Evolutionary conservation across 129 eudicot genomes (phyloP), one percentile per base, ranked within the genome.

Genomic region (Escallonia herrerae): DNA sequence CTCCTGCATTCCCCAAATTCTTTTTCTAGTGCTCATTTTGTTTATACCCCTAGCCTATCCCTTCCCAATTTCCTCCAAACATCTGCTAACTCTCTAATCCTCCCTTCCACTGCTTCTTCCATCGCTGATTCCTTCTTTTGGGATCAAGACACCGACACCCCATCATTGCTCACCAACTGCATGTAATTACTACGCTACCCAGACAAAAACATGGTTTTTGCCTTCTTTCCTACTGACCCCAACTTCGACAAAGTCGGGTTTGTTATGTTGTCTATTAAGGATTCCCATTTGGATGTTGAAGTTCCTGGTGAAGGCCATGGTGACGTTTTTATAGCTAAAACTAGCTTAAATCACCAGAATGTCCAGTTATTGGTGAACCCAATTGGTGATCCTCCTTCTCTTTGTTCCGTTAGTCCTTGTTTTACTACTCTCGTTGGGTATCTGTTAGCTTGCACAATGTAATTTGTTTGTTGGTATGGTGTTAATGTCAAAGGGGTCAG

Each of bases 181-280:
- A 81, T 82, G 8, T 84, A 80, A 10, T 64, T 77, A 56, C 72
- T 86, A 2, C 53, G 66, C 40, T 77, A 75, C 47, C 83, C 76
- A 3, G 77, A 67, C 54, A 57, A 66, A 0, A 43, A 62, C 68
- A 63, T 45, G 10, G 64, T 64, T 65, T 3, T 86, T 1, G 77
- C 77, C 3, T 79, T 86, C 66, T 86, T 71, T 60, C 82, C 86
- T 6, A 74, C 82, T 1, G 94, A 89, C 40, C 15, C 55, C 3
- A 80, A 82, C 39, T 81, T 70, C 0, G 80, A 82, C 49, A 49
- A 63, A 52, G 74, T 86, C 8, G 94, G 94, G 58, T 86, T 74
- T 65, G 50, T 86, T 38, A 15, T 79, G 11, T 47, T 82, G 57
- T 41, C 77, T 3, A 57, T 77, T 33, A 66, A 68, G 47, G 56